Evolutionary conservation across 805 yeast species (phyloP).

Genomic region (Saccharomyces paradoxus): DNA sequence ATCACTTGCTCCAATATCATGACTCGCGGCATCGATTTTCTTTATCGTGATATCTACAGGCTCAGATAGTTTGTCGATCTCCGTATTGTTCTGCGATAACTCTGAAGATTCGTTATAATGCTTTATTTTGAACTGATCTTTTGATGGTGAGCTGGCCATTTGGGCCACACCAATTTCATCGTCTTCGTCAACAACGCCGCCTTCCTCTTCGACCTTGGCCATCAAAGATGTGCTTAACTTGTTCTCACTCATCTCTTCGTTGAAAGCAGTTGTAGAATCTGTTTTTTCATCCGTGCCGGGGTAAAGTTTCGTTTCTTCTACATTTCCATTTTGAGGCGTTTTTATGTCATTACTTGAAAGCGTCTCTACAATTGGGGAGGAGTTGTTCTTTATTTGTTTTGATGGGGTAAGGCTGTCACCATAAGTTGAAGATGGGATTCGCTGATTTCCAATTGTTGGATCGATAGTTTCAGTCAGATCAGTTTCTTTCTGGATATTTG

Average conservation of each 20-base stretch:
- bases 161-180: constrained; percentile 15
- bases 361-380: neutral
- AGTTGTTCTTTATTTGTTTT: neutral
- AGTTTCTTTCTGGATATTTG: neutral
- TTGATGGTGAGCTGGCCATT: constrained; percentile 16
- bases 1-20: neutral
- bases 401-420: neutral
- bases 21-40: neutral
- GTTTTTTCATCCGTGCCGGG: neutral
- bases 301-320: neutral
- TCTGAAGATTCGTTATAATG: constrained; percentile 4
- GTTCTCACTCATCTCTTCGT: neutral
- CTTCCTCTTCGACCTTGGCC: neutral
- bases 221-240: neutral
- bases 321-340: neutral
- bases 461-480: neutral
- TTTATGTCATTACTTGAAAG: neutral
- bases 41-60: neutral
- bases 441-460: neutral
- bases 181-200: constrained; percentile 4
- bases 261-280: neutral
- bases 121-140: constrained; percentile 12
- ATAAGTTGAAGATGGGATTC: neutral
- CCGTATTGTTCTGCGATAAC: constrained; percentile 5
- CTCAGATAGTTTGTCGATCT: neutral